Evolutionary conservation across 495 filamentous ascomycete species (phyloP).

Genomic region (Aspergillus carlsbadensis): DNA sequence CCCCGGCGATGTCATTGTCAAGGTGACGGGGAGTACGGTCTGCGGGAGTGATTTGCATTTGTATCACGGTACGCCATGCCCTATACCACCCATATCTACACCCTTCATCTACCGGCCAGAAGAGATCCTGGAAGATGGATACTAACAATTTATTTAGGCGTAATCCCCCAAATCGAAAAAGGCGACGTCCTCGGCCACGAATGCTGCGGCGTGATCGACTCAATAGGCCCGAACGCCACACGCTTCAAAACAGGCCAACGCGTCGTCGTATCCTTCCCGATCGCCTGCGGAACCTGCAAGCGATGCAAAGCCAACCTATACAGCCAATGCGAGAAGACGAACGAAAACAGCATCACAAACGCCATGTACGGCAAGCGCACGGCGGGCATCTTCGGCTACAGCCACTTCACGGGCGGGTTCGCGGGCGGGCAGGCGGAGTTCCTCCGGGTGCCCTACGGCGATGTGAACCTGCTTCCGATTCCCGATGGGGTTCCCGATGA

Average conservation of each 20-base stretch:
- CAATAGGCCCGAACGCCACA: conserved; percentile 60
- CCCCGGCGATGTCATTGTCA: conserved; percentile 75
- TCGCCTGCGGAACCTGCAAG: conserved; percentile 67
- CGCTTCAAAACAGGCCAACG: conserved; percentile 66
- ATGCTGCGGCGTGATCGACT: conserved; percentile 79
- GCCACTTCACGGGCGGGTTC: conserved; percentile 79
- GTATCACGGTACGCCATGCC: conserved; percentile 53
- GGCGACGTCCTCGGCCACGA: conserved; percentile 92
- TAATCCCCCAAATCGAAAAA: conserved; percentile 69
- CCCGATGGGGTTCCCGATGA: conserved; percentile 84
- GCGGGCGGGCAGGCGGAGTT: conserved; percentile 91
- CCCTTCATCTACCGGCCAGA: too few relatives aligned
- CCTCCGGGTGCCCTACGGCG: conserved; percentile 77
- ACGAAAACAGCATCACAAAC: conserved; percentile 65
- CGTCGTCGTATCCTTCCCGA: conserved; percentile 85
- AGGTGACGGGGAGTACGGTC: conserved; percentile 80
- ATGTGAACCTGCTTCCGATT: conserved; percentile 77
- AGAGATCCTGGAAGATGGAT: not conserved
- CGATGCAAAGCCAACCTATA: conserved; percentile 75
- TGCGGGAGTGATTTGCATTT: conserved; percentile 88
- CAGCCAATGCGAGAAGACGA: conserved; percentile 78
- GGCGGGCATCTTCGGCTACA: conserved; percentile 57
- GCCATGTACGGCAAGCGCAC: conserved; percentile 72
- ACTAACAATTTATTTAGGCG: conserved; percentile 28
- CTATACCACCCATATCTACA: too few relatives aligned